These are phyloP conservation scores for Diplotaxis tenuifolia DNA, from an alignment of 345 rosid species.

Conservation along the genomic window DNA sequence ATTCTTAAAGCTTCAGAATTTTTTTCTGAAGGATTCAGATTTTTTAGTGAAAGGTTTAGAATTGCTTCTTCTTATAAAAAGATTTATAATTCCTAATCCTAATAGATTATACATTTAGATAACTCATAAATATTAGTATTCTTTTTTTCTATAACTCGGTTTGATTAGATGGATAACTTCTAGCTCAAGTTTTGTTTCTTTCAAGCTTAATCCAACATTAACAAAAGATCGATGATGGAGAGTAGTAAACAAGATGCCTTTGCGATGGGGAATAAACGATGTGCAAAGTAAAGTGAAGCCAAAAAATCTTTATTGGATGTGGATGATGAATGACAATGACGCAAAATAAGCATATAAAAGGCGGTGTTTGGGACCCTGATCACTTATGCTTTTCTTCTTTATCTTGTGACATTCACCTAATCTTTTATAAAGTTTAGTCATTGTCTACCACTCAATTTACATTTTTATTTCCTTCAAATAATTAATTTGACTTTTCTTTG, in stretches of 20 bases:
- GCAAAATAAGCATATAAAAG: slow-evolving; percentile 18
- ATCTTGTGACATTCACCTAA: slow-evolving; percentile 31
- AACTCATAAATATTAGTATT: too few relatives aligned
- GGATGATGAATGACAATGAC: slow-evolving; percentile 31
- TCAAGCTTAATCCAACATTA: too few relatives aligned
- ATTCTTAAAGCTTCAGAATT: too few relatives aligned
- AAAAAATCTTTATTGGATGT: slow-evolving; percentile 10
- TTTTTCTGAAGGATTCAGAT: too few relatives aligned
- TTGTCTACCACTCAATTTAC: slow-evolving; percentile 25
- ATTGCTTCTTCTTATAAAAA: too few relatives aligned
- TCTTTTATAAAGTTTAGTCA: slow-evolving; percentile 27
- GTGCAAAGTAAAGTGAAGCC: slow-evolving; percentile 14
- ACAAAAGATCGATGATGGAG: background rate
- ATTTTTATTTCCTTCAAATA: background rate
- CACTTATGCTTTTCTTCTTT: slow-evolving; percentile 28
- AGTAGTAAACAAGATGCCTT: background rate
- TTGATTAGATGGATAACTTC: too few relatives aligned
- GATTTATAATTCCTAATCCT: too few relatives aligned
- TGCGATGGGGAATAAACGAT: background rate
- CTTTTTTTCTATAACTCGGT: too few relatives aligned
- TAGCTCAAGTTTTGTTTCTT: too few relatives aligned
- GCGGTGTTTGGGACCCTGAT: slow-evolving; percentile 24
- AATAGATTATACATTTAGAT: too few relatives aligned
- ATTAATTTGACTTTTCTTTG: slow-evolving; percentile 27
- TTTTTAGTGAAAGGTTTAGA: too few relatives aligned